Percentiles rank a stretch among this genome's conserved stretches.
Conservation (phyloP, 2,329 filamentous ascomycete species). For the Colletotrichum tamarilloi region DNA sequence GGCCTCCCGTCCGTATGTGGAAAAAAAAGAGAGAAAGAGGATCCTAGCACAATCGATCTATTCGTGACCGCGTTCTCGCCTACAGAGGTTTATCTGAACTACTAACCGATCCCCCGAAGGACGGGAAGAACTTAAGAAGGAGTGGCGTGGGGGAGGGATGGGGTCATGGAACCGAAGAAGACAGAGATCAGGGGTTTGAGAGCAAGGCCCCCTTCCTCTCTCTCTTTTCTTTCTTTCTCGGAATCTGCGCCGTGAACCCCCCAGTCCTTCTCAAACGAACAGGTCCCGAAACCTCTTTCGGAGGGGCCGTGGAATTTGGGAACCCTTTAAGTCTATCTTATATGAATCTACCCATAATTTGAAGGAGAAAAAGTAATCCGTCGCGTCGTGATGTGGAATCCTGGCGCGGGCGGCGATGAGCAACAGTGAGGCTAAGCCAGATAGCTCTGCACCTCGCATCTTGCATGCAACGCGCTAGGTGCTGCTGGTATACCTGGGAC, state of each 20-base stretch:
- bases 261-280: constrained; percentile 20
- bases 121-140: not conserved
- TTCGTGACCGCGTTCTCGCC: not conserved
- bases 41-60: not conserved
- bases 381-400: not conserved
- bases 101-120: no score
- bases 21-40: not conserved
- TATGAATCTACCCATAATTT: no score
- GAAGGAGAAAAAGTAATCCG: not conserved
- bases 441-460: not conserved
- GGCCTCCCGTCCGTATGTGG: not conserved
- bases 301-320: not conserved
- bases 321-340: no score
- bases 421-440: not conserved
- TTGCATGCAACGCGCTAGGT: not conserved
- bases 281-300: constrained; percentile 9
- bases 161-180: not conserved
- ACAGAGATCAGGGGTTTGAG: not conserved
- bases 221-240: not conserved
- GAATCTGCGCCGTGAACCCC: constrained; percentile 5
- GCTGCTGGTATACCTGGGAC: not conserved
- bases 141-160: no score
- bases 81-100: not conserved
- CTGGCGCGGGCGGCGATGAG: not conserved
- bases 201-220: not conserved